Conservation (phyloP, 2,329 filamentous ascomycete species). For the Lecanosticta acicola region DNA sequence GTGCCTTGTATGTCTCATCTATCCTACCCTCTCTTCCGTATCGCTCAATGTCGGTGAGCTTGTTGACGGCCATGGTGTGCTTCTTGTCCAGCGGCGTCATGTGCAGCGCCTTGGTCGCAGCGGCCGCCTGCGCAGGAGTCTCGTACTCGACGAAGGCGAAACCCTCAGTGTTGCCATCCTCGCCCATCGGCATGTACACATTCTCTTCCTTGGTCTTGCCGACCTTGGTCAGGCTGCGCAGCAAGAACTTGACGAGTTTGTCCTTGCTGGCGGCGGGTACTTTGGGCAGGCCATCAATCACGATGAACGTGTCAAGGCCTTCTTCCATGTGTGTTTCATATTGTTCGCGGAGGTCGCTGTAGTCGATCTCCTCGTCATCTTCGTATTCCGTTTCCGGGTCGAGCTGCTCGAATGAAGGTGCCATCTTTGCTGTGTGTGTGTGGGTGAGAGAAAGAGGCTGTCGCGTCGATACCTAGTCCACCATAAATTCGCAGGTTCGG, state of each 20-base stretch:
- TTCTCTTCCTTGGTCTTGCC: conserved; percentile 81
- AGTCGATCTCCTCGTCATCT: conserved; percentile 90
- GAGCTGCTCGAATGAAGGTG: conserved; percentile 86
- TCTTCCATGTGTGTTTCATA: conserved; percentile 95
- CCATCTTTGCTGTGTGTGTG: conserved; percentile 55
- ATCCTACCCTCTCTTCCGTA: conserved; percentile 91
- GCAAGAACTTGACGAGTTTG: conserved; percentile 92
- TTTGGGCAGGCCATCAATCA: conserved; percentile 86
- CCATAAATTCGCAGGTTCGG: neutral
- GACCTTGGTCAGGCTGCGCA: conserved; percentile 84
- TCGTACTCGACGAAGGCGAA: conserved; percentile 98
- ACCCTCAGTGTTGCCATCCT: conserved; percentile 77
- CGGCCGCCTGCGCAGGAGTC: conserved; percentile 79
- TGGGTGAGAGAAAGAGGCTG: too few relatives aligned
- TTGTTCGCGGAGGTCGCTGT: conserved; percentile 87
- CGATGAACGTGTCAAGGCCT: conserved; percentile 80
- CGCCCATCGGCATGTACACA: conserved; percentile 89
- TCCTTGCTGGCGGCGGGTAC: conserved; percentile 86
- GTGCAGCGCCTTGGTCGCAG: conserved; percentile 84
- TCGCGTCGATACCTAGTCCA: too few relatives aligned
- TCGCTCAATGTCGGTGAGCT: conserved; percentile 94
- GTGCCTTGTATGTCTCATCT: conserved; percentile 81
- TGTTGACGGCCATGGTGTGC: conserved; percentile 93
- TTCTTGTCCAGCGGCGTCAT: conserved; percentile 88
- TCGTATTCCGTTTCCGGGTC: conserved; percentile 76